Evolutionary conservation across 2,329 filamentous ascomycete species (phyloP).

Genomic region (Leptosphaerulina australis): DNA sequence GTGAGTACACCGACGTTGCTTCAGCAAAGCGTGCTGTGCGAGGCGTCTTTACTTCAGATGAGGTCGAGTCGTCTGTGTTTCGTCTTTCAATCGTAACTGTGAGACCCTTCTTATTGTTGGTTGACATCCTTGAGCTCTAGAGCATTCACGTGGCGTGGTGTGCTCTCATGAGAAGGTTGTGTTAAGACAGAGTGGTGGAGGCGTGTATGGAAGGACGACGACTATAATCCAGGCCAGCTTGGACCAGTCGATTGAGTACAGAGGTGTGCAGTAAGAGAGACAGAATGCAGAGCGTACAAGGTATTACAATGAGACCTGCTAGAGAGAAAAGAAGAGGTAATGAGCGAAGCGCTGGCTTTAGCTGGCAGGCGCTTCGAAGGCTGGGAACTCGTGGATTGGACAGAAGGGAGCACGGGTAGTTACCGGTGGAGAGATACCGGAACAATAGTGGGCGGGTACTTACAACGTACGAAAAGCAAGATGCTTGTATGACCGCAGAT

Average conservation of each 20-base stretch:
- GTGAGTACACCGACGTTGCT: constrained; percentile 79
- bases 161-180: constrained; percentile 41
- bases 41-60: constrained; percentile 63
- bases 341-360: constrained; percentile 50
- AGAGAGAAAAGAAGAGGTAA: constrained; percentile 44
- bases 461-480: constrained; percentile 44
- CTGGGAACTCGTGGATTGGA: constrained; percentile 36
- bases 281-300: constrained; percentile 41
- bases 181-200: constrained; percentile 17
- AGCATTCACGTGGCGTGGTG: constrained; percentile 39
- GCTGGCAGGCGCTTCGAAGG: constrained; percentile 48
- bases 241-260: constrained; percentile 42
- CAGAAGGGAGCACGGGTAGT: constrained; percentile 36
- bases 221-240: constrained; percentile 49
- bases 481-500: constrained; percentile 41
- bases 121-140: constrained; percentile 52
- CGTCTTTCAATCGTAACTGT: constrained; percentile 51
- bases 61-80: constrained; percentile 49
- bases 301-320: constrained; percentile 53
- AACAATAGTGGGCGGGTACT: constrained; percentile 49
- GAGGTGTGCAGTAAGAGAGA: constrained; percentile 30
- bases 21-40: constrained; percentile 81
- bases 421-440: constrained; percentile 41
- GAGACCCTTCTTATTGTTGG: constrained; percentile 53
- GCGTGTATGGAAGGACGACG: constrained; percentile 40